These are phyloP conservation scores for Solanum neorickii DNA, from an alignment of 257 asterid genomes.

Conservation along the genomic window DNA sequence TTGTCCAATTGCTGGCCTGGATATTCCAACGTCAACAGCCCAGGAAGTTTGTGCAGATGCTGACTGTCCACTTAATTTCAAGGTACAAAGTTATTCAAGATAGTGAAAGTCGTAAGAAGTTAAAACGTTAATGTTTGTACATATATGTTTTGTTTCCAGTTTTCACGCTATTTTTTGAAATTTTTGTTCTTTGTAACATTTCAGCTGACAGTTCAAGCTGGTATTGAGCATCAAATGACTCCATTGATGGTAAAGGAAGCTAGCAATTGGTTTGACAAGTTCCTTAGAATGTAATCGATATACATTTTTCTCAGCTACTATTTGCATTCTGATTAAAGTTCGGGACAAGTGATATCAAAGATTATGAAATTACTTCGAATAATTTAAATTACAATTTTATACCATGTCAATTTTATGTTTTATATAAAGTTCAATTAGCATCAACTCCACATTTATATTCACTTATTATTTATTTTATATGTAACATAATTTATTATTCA, in stretches of 20 bases:
- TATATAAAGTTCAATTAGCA: no score
- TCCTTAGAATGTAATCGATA: slow-evolving; percentile 3
- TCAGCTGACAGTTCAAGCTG: slow-evolving; percentile 58
- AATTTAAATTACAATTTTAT: neutral
- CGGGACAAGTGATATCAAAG: neutral
- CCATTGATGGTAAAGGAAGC: slow-evolving; percentile 73
- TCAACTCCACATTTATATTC: no score
- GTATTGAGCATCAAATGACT: slow-evolving; percentile 72
- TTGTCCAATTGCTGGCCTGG: slow-evolving; percentile 61
- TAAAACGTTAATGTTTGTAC: neutral
- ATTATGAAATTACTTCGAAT: neutral
- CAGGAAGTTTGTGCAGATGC: slow-evolving; percentile 25
- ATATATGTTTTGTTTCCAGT: neutral
- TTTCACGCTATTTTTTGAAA: neutral
- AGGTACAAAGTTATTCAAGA: slow-evolving; percentile 28
- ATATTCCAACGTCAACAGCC: slow-evolving; percentile 41
- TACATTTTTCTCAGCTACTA: neutral
- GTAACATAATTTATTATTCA: no score
- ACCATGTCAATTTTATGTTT: no score
- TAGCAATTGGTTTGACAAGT: slow-evolving; percentile 56
- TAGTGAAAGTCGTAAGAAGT: neutral
- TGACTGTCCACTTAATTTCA: slow-evolving; percentile 19
- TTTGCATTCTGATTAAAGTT: neutral
- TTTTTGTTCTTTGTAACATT: neutral
- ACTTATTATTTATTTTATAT: no score